These are phyloP conservation scores for Colletotrichum lini DNA, from an alignment of 2,329 filamentous ascomycete species.

Conservation along the genomic window DNA sequence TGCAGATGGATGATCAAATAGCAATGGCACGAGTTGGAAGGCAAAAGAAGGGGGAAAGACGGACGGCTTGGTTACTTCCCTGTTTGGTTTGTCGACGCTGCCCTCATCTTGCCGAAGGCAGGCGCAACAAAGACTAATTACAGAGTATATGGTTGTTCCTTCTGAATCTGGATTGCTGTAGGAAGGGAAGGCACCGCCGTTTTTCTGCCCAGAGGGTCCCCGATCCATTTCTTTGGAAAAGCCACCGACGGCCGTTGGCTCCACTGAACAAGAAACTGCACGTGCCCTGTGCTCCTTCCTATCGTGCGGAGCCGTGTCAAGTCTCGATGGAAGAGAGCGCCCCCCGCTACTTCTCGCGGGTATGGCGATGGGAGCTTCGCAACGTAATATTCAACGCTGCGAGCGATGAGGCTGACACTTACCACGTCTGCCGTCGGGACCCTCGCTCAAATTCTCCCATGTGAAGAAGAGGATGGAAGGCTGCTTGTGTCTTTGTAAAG, in stretches of 20 bases:
- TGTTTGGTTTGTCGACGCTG: constrained; percentile 1
- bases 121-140: not conserved
- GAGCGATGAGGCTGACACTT: constrained; percentile 20
- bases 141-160: too few relatives aligned
- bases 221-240: not conserved
- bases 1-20: not conserved
- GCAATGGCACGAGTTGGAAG: not conserved
- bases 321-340: constrained; percentile 31
- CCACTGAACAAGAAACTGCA: constrained; percentile 38
- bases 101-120: constrained; percentile 12
- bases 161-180: too few relatives aligned
- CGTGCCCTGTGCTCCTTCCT: constrained; percentile 36
- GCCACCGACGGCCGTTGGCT: constrained; percentile 10
- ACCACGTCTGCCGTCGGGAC: not conserved
- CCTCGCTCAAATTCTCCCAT: not conserved
- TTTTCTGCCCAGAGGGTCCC: constrained; percentile 27
- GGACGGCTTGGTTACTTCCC: not conserved
- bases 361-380: constrained; percentile 39
- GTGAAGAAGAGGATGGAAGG: too few relatives aligned
- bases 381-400: constrained; percentile 10
- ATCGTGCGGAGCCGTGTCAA: constrained; percentile 31
- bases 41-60: constrained; percentile 6
- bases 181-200: constrained; percentile 16
- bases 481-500: too few relatives aligned
- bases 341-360: too few relatives aligned